phyloP scores from a whole-genome alignment of 495 filamentous ascomycete genomes.

The Pyrenopolyporus hunteri region DNA sequence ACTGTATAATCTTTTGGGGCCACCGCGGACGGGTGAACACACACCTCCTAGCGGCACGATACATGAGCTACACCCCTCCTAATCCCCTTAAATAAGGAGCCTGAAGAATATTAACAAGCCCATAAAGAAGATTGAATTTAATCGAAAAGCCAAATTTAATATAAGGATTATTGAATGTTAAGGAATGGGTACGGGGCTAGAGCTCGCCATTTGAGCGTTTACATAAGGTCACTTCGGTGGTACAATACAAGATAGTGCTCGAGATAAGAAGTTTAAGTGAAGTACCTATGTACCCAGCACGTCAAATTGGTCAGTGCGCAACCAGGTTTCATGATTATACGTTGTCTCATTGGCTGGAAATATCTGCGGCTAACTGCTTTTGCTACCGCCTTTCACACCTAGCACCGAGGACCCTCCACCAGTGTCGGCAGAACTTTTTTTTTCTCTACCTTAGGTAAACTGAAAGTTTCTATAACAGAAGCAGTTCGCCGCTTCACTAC shows the following conservation, averaged over 20 bases:
- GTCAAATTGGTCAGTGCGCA: constrained; percentile 14
- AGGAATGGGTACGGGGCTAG: too few relatives aligned
- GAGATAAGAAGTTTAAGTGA: neutral
- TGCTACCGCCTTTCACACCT: constrained; percentile 24
- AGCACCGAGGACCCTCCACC: neutral
- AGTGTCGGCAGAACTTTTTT: constrained; percentile 31
- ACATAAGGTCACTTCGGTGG: too few relatives aligned
- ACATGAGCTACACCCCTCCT: constrained; percentile 26
- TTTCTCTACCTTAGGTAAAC: neutral
- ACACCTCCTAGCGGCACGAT: constrained; percentile 34
- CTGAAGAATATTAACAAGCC: constrained; percentile 8
- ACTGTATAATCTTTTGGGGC: constrained; percentile 5
- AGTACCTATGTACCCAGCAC: neutral
- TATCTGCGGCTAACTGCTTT: neutral
- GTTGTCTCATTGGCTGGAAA: neutral
- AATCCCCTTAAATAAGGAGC: constrained; percentile 16
- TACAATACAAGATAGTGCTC: too few relatives aligned
- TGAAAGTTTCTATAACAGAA: neutral
- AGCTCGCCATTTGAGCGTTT: too few relatives aligned
- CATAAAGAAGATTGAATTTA: neutral
- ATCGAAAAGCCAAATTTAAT: too few relatives aligned
- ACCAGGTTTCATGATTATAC: neutral
- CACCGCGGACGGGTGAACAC: constrained; percentile 26
- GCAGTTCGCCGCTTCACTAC: neutral
- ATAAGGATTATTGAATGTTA: neutral